phyloP scores from a whole-genome alignment of 1,139 yeast species.

The Yamadazyma triangularis region DNA sequence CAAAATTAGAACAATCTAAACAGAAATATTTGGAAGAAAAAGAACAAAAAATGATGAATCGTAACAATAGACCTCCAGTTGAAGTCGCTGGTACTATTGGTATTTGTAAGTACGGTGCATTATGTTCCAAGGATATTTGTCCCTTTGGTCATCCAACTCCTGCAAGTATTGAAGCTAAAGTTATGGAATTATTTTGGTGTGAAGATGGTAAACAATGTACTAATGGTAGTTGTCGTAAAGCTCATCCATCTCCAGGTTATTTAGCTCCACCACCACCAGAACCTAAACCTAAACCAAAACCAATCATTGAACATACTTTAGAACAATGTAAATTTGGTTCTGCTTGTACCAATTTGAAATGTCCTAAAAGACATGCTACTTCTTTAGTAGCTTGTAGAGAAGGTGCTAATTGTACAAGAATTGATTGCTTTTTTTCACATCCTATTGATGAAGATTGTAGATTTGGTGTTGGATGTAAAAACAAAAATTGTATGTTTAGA shows the following conservation, averaged over 20 bases:
- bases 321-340: slow-evolving; percentile 81
- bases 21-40: slow-evolving; percentile 43
- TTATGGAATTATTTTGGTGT: slow-evolving; percentile 72
- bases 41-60: slow-evolving; percentile 17
- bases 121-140: slow-evolving; percentile 74
- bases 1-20: slow-evolving; percentile 57
- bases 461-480: slow-evolving; percentile 70
- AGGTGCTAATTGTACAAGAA: slow-evolving; percentile 70
- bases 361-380: slow-evolving; percentile 83
- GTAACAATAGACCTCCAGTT: slow-evolving; percentile 10
- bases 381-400: slow-evolving; percentile 72
- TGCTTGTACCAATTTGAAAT: slow-evolving; percentile 68
- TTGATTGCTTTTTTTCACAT: slow-evolving; percentile 79
- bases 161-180: slow-evolving; percentile 68
- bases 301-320: slow-evolving; percentile 38
- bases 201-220: slow-evolving; percentile 60
- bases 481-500: slow-evolving; percentile 62
- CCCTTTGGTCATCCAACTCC: slow-evolving; percentile 93
- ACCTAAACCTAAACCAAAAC: slow-evolving; percentile 6
- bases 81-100: slow-evolving; percentile 40
- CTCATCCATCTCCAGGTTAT: slow-evolving; percentile 73
- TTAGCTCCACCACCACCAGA: slow-evolving; percentile 22
- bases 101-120: slow-evolving; percentile 69
- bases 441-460: slow-evolving; percentile 77
- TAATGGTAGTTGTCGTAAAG: slow-evolving; percentile 59